A percentile compares a stretch with the other conserved stretches of the same genome.
Conservation (phyloP, 108 stramenopile species). For the Cyclostephanos invisitatus region DNA sequence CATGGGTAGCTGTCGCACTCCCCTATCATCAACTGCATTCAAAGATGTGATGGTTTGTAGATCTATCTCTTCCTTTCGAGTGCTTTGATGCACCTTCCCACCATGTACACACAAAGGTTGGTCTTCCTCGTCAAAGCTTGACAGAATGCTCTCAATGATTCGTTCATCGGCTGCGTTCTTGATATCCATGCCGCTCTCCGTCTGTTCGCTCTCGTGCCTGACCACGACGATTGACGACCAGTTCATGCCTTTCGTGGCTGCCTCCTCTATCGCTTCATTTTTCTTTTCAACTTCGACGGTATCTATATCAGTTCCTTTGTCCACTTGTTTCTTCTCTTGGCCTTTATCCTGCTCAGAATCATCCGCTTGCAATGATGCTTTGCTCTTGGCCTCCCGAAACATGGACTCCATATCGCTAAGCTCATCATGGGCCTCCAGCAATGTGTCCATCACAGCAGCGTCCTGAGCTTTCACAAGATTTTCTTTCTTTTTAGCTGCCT, state of each 20-base stretch:
- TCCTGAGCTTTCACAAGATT: neutral
- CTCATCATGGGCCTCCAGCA: conserved; percentile 9
- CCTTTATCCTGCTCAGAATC: neutral
- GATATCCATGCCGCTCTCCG: too few relatives aligned
- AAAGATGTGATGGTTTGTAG: neutral
- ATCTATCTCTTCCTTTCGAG: neutral
- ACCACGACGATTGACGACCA: too few relatives aligned
- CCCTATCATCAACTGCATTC: neutral
- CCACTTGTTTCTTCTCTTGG: neutral
- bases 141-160: conserved; percentile 10
- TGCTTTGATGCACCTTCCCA: neutral
- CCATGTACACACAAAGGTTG: neutral
- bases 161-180: neutral
- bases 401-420: conserved; percentile 18
- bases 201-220: too few relatives aligned
- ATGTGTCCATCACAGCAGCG: neutral
- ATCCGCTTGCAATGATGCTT: neutral
- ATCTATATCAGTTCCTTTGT: conserved; percentile 9
- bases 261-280: neutral
- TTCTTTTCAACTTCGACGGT: conserved; percentile 16
- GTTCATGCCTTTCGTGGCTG: too few relatives aligned
- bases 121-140: conserved; percentile 18
- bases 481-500: conserved; percentile 5
- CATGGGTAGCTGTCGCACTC: neutral
- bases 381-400: conserved; percentile 11